Conservation (phyloP, 495 filamentous ascomycete genomes). For the Pyrenopolyporus hunteri region DNA sequence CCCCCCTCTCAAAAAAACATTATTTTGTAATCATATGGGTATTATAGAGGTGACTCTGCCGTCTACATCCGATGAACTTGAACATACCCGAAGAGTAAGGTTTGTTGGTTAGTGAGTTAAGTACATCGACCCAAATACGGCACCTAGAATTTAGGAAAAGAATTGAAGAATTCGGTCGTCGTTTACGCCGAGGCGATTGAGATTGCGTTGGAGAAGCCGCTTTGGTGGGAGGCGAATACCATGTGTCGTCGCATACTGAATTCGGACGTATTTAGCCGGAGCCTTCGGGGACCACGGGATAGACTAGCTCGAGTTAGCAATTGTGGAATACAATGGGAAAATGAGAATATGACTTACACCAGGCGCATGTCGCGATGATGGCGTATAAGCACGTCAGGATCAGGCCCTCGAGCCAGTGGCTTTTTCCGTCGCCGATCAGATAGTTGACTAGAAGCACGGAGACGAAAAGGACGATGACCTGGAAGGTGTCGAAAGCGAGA, state of each 20-base stretch:
- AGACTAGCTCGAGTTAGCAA: slow-evolving; percentile 20
- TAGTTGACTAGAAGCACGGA: slow-evolving; percentile 82
- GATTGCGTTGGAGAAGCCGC: background rate
- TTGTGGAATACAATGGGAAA: background rate
- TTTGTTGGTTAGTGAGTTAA: no score
- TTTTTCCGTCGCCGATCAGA: slow-evolving; percentile 71
- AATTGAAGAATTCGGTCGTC: no score
- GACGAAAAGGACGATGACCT: slow-evolving; percentile 80
- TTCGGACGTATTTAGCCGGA: background rate
- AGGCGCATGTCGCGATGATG: slow-evolving; percentile 68
- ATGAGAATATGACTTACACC: slow-evolving; percentile 49
- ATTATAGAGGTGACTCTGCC: no score
- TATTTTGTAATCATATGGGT: no score
- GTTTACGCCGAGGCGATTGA: no score
- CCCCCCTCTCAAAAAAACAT: no score
- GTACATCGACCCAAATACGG: no score
- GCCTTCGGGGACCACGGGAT: slow-evolving; percentile 20
- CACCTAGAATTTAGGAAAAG: no score
- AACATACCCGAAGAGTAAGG: no score
- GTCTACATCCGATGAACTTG: no score
- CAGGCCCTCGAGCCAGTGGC: slow-evolving; percentile 75
- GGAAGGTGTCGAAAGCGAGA: slow-evolving; percentile 81
- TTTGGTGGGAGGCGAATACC: background rate
- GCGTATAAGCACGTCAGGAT: slow-evolving; percentile 74
- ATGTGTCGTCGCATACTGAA: background rate